These are phyloP conservation scores for Begonia masoniana DNA, from an alignment of 306 rosid species.

Conservation along the genomic window DNA sequence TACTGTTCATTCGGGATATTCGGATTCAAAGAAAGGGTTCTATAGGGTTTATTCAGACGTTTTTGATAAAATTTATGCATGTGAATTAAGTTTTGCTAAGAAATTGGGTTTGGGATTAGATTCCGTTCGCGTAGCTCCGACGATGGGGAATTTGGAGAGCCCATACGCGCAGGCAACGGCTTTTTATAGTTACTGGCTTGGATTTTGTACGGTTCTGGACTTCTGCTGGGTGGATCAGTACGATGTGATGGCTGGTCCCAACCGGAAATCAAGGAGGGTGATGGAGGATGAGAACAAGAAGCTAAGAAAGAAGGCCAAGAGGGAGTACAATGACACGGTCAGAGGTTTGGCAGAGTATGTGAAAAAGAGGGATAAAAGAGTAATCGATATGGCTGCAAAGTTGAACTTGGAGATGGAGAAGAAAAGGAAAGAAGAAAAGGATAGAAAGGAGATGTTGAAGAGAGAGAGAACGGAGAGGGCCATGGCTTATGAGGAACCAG, in stretches of 20 bases:
- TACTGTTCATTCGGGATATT: conserved; percentile 56
- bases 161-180: conserved; percentile 76
- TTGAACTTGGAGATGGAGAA: conserved; percentile 54
- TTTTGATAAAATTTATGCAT: conserved; percentile 51
- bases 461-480: conserved; percentile 59
- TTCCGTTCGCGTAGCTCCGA: conserved; percentile 50
- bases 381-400: conserved; percentile 79
- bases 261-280: conserved; percentile 60
- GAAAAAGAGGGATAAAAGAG: conserved; percentile 95
- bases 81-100: conserved; percentile 49
- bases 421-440: conserved; percentile 60
- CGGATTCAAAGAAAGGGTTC: conserved; percentile 57
- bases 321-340: conserved; percentile 83
- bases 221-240: conserved; percentile 84
- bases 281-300: conserved; percentile 98
- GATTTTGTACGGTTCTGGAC: conserved; percentile 82
- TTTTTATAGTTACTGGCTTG: conserved; percentile 66
- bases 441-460: conserved; percentile 57
- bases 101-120: conserved; percentile 51
- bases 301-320: conserved; percentile 76
- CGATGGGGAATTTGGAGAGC: conserved; percentile 70
- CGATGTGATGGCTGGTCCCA: conserved; percentile 58
- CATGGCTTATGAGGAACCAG: conserved; percentile 67
- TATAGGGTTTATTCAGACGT: conserved; percentile 61
- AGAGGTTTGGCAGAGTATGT: conserved; percentile 81